Conservation (phyloP, 345 rosid species). For the Populus euphratica region DNA sequence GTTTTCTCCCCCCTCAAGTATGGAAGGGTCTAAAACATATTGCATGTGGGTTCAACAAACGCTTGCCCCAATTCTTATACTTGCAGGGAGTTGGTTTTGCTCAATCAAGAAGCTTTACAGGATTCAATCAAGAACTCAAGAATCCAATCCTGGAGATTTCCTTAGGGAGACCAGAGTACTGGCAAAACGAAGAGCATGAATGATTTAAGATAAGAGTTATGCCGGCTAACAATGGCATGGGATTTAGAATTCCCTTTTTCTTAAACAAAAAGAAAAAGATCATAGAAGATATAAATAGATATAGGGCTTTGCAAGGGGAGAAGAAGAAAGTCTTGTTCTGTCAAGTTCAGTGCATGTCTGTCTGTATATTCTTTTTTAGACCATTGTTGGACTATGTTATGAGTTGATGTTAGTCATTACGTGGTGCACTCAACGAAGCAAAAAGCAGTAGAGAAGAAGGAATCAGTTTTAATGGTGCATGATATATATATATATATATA, state of each 20-base stretch:
- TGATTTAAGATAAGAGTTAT: slow-evolving; percentile 5
- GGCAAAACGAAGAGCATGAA: slow-evolving; percentile 23
- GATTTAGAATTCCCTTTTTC: not conserved
- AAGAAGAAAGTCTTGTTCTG: not conserved
- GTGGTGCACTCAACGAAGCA: not conserved
- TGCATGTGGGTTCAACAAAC: not conserved
- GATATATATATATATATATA: not conserved
- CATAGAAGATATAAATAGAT: not conserved
- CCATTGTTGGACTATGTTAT: not conserved
- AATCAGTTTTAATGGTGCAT: slow-evolving; percentile 5
- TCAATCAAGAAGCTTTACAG: slow-evolving; percentile 9
- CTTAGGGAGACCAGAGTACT: slow-evolving; percentile 34
- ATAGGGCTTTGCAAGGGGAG: not conserved
- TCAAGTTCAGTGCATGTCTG: slow-evolving; percentile 1
- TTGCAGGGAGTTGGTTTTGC: slow-evolving; percentile 31
- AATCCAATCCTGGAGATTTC: slow-evolving; percentile 46
- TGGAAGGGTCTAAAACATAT: no score
- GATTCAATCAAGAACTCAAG: slow-evolving; percentile 10
- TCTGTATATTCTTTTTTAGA: not conserved
- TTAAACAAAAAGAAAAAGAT: not conserved
- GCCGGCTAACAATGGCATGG: not conserved
- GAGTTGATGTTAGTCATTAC: not conserved
- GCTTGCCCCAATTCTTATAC: not conserved
- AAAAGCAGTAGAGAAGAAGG: not conserved
- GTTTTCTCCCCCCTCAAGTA: no score